Base-by-base conservation (phyloP, 768 basidiomycete genomes). In the Imleria badia region DNA sequence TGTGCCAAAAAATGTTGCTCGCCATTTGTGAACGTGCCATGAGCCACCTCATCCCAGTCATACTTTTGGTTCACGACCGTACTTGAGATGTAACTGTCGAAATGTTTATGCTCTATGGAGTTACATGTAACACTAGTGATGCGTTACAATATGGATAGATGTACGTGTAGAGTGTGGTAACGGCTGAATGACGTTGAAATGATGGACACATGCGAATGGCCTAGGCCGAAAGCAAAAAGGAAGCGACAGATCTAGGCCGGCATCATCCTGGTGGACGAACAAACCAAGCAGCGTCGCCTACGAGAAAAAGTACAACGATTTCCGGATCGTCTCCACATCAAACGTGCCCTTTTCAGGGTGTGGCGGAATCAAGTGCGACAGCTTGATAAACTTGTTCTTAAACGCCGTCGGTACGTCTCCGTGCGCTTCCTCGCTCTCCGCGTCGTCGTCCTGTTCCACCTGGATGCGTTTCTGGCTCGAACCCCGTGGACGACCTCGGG, bases 281-380 rank as follows among this genome's bases (percentile, higher is more conserved):
- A 26, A 26, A 26, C 26, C 26, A 26, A 26, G 26, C 26, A 26
- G 26, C 26, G 4, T 26, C 26, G 26, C 26, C 48, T 81, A 97
- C 40, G 94, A 95, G 80, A 98, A 98, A 81, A 98, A 98, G 73
- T 98, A 98, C 35, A 79, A 78, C 40, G 89, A 91, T 53, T 83
- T 72, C 68, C 87, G 87, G 73, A 98, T 94, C 56, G 77, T 78
- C 63, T 82, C 77, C 58, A 98, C 92, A 60, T 91, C 81, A 69
- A 98, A 97, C 52, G 77, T 76, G 51, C 96, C 96, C 75, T 91
- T 92, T 71, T 82, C 67, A 0, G 96, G 96, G 20, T 94, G 70
- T 0, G 85, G 87, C 0, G 94, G 94, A 19, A 98, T 70, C 60
- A 95, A 60, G 61, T 91, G 87, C 31, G 76, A 71, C 41, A 98